A percentile compares a stretch with the other conserved stretches of the same genome.
phyloP scores from a whole-genome alignment of 2,329 filamentous ascomycete genomes.

The Fusarium musae region DNA sequence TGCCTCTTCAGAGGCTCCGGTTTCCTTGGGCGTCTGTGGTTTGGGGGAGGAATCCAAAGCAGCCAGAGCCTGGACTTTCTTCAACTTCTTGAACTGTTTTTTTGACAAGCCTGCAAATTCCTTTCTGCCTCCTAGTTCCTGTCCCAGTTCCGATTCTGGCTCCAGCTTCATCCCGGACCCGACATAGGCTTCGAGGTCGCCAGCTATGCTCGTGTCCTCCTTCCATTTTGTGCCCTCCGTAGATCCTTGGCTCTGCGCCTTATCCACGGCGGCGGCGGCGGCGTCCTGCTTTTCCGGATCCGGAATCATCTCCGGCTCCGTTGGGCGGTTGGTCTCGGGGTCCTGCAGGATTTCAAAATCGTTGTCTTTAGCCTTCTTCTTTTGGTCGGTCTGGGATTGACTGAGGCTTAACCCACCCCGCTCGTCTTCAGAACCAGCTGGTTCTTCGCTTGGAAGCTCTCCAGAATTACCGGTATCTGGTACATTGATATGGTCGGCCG shows the following conservation, averaged over 20 bases:
- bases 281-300: slow-evolving; percentile 43
- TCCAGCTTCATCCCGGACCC: slow-evolving; percentile 34
- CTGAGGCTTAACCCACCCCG: slow-evolving; percentile 46
- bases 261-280: slow-evolving; percentile 40
- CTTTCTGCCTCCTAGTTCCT: slow-evolving; percentile 35
- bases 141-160: slow-evolving; percentile 32
- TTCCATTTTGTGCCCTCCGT: slow-evolving; percentile 28
- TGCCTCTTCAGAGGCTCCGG: slow-evolving; percentile 24
- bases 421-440: slow-evolving; percentile 45
- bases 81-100: slow-evolving; percentile 42
- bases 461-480: slow-evolving; percentile 34
- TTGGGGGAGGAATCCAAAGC: slow-evolving; percentile 28
- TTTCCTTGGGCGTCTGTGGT: slow-evolving; percentile 30
- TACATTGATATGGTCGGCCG: slow-evolving; percentile 22
- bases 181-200: slow-evolving; percentile 28
- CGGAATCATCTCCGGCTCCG: slow-evolving; percentile 41
- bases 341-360: slow-evolving; percentile 46
- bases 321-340: slow-evolving; percentile 39
- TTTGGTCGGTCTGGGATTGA: slow-evolving; percentile 48
- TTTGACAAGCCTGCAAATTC: slow-evolving; percentile 43
- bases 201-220: slow-evolving; percentile 31
- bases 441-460: slow-evolving; percentile 39
- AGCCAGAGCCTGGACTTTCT: slow-evolving; percentile 40
- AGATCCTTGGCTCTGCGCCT: slow-evolving; percentile 32
- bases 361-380: slow-evolving; percentile 49